Evolutionary conservation across 164 flowering plant genomes (phyloP), one percentile per base, ranked within the genome.

Genomic region (Stephania japonica): DNA sequence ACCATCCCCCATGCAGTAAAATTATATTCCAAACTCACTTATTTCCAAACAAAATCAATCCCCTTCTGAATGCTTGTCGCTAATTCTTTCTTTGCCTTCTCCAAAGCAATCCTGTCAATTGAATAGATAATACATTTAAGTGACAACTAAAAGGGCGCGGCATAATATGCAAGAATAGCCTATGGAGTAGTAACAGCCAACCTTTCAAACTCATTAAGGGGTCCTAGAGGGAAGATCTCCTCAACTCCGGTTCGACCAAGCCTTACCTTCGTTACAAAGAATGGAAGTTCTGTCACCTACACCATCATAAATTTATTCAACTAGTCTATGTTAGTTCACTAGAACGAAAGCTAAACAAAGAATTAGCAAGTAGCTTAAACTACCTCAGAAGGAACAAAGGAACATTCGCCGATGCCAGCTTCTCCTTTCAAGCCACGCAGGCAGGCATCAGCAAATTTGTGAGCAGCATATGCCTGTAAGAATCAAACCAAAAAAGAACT

Each of bases 401-500:
- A 86, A 77, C 98, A 96, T 71, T 90, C 87, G 32, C 93, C 83
- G 53, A 91, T 64, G 24, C 85, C 88, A 24, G 95, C 88, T 78
- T 93, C 97, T 71, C 99, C 99, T 79, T 85, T 87, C 76, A 96
- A 78, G 44, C 89, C 98, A 19, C 89, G 82, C 42, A 91, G 84
- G 82, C 98, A 96, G 42, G 98, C 87, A 81, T 93, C 95, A 5
- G 98, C 98, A 82, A 93, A 93, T 74, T 91, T 96, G 6, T 86
- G 97, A 59, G 97, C 97, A 75, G 98, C 97, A 83, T 84, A 96
- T 69, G 98, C 98, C 97, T 92, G 84, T 68, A 81, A n/a, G n/a
- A n/a, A n/a, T 69, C 67, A 18, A 18, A 53, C 14, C n/a, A 53
- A 56, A 71, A 71, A 42, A n/a, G 7, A 12, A n/a, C n/a, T 61